A percentile compares a stretch with the other conserved stretches of the same genome.
Conservation (phyloP, 768 basidiomycete genomes). For the Agrocybe pediades region DNA sequence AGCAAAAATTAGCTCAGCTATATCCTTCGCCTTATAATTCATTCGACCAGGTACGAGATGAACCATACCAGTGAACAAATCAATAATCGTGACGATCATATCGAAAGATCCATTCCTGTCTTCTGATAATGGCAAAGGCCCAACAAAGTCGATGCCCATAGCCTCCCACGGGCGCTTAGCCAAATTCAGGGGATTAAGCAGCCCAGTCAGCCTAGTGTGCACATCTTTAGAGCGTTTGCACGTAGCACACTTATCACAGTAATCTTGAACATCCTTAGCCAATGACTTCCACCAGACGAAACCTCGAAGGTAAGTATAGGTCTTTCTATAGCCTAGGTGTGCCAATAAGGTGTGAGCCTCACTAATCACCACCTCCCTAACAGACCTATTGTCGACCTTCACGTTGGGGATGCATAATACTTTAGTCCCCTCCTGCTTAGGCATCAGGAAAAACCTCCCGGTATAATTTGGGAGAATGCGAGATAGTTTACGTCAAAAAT, state of each 20-base stretch:
- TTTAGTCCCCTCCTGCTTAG: slow-evolving; percentile 1
- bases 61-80: slow-evolving; percentile 11
- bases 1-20: slow-evolving; percentile 11
- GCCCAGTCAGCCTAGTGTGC: slow-evolving; percentile 23
- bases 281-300: slow-evolving; percentile 42
- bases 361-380: slow-evolving; percentile 31
- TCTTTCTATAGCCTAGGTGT: slow-evolving; percentile 38
- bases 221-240: slow-evolving; percentile 26
- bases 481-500: too few species aligned
- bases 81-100: slow-evolving; percentile 9
- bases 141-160: slow-evolving; percentile 17
- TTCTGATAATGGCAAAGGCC: slow-evolving; percentile 11
- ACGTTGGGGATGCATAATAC: slow-evolving; percentile 25
- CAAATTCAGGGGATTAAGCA: slow-evolving; percentile 10
- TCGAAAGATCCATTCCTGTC: slow-evolving; percentile 7
- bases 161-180: slow-evolving; percentile 9
- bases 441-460: too few species aligned
- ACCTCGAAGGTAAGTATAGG: slow-evolving; percentile 27
- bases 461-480: too few species aligned
- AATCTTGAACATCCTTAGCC: slow-evolving; percentile 23
- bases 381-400: slow-evolving; percentile 3
- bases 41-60: slow-evolving; percentile 9
- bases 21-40: slow-evolving; percentile 7
- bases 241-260: slow-evolving; percentile 27
- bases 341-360: slow-evolving; percentile 40